Evolutionary conservation across 75 land plant genomes (phyloP), one percentile per base, ranked within the genome.

Genomic region (Selaginella moellendorffii): DNA sequence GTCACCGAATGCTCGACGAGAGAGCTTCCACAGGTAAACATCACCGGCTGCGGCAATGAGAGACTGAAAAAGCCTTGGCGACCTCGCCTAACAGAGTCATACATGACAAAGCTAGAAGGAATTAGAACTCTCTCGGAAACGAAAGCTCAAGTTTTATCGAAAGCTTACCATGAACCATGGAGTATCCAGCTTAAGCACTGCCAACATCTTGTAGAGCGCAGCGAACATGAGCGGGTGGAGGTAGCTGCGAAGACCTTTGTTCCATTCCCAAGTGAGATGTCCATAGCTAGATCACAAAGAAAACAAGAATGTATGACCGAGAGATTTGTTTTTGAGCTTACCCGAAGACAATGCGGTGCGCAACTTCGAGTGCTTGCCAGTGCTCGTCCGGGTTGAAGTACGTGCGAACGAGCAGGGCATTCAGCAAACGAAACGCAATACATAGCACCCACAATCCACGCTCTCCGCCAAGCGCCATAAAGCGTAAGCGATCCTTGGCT

Each of bases 301-400:
- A 36, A 5, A 36, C 14, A 14, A 5, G 14, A 36, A 36, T 36
- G 46, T 36, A 36, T 27, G 53, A 22, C 8, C n/a, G 21, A 18
- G 22, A 27, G 9, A 27, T 61, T 2, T 19, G 59, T 8, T 8
- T 9, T n/a, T 9, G 25, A 56, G 25, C 59, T 2, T 78, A 93
- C 99, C 99, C 99, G 61, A 95, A 95, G 0, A 67, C 80, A 36
- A 82, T 79, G 51, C 79, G 80, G 58, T 95, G 99, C 0, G 97
- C 99, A 26, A 95, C 99, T 67, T 95, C 99, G 21, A 86, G 82
- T 30, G 84, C 64, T 67, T 95, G 99, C 99, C 99, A 95, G 54
- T 95, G 91, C 72, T 95, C 99, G 68, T 95, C 99, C 0, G 99
- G 97, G 66, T 89, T 86, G 86, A 95, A 95, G 74, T 86, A 89